These are phyloP conservation scores for Pterocarpus macrocarpus DNA, from an alignment of 306 rosid genomes.

Conservation along the genomic window DNA sequence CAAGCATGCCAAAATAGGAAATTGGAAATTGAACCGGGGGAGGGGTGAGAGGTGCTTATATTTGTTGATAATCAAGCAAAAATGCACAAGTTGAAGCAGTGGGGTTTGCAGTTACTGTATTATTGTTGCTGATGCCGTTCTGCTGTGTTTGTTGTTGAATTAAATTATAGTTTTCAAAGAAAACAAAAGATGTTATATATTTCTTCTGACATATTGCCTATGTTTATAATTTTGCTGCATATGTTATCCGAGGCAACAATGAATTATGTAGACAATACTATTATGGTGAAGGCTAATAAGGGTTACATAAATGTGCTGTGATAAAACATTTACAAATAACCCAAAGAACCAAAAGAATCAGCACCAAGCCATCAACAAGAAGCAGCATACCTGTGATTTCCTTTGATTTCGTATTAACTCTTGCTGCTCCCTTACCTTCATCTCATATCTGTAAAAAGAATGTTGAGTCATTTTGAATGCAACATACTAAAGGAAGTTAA, in stretches of 20 bases:
- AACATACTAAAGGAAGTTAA: slow-evolving; percentile 30
- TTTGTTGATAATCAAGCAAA: slow-evolving; percentile 7
- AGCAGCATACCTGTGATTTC: slow-evolving; percentile 72
- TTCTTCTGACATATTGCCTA: neutral
- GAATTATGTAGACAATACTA: neutral
- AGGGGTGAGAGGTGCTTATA: slow-evolving; percentile 10
- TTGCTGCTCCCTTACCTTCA: slow-evolving; percentile 93
- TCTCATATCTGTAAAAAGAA: slow-evolving; percentile 78
- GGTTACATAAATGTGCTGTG: neutral
- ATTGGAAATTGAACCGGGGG: slow-evolving; percentile 4
- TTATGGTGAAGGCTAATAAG: slow-evolving; percentile 5
- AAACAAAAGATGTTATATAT: neutral
- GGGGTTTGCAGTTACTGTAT: slow-evolving; percentile 13
- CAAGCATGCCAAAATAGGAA: slow-evolving; percentile 15
- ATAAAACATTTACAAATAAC: neutral
- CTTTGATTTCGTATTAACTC: slow-evolving; percentile 84
- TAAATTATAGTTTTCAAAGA: slow-evolving; percentile 15
- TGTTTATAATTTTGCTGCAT: slow-evolving; percentile 25
- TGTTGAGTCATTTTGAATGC: slow-evolving; percentile 43
- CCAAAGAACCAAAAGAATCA: slow-evolving; percentile 30
- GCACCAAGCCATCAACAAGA: slow-evolving; percentile 23
- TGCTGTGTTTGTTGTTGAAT: slow-evolving; percentile 25
- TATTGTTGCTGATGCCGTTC: neutral
- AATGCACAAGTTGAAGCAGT: slow-evolving; percentile 21
- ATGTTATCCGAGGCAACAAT: slow-evolving; percentile 17